Evolutionary conservation across 2,329 filamentous ascomycete genomes (phyloP), one percentile per base, ranked within the genome.

Genomic region (Diaporthe velutina): DNA sequence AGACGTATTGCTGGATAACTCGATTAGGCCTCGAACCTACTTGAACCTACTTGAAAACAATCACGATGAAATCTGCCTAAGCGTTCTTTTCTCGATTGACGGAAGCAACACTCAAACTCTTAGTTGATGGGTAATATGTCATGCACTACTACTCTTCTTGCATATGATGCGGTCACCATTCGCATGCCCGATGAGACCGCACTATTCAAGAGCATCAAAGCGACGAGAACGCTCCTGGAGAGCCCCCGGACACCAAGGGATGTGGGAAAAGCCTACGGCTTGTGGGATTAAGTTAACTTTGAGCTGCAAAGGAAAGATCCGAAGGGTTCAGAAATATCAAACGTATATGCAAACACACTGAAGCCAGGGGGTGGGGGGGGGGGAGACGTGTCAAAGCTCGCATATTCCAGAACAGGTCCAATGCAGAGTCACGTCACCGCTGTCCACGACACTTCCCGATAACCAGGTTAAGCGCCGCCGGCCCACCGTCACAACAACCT

Each of bases 311-410:
- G 25, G 10, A 67, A 38, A 25, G 22, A 12, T 17, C 30, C 8
- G 15, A 13, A 52, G 13, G 25, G 13, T 42, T 25, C 1, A 68
- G 15, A 13, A 4, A 40, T 10, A 52, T n/a, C 25, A 68, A 10
- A 38, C 12, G 9, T 38, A 28, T 10, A 10, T 15, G 54, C n/a
- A 54, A 40, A 68, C 45, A 52, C 30, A 54, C 45, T 22, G 10
- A 66, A 54, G 12, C n/a, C 7, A 54, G 30, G 19, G 48, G n/a
- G n/a, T n/a, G n/a, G n/a, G n/a, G n/a, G n/a, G n/a, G n/a, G n/a
- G n/a, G n/a, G n/a, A n/a, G 35, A 40, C 33, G 33, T 54, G 64
- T 40, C 45, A 54, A 54, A 68, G 48, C 64, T 40, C 48, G n/a
- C 48, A 52, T 52, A 52, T 52, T 52, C 45, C 33, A 67, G 64